Base-by-base conservation (phyloP, 768 basidiomycete genomes). In the Suillus variegatus region DNA sequence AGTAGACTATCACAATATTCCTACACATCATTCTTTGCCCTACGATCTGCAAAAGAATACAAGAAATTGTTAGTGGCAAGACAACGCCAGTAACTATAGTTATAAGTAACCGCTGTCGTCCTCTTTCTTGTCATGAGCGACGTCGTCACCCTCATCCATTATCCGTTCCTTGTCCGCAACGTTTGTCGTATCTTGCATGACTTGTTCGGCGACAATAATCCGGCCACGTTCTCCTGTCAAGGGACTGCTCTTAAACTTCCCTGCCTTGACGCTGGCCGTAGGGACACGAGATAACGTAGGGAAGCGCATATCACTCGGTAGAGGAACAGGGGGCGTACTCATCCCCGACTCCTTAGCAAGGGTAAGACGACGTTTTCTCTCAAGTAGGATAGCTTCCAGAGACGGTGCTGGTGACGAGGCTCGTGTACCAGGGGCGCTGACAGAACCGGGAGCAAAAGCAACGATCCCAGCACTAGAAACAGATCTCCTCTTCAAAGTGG, bases 211-310 rank as follows among this genome's bases (percentile, higher is more conserved):
- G 41, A 84, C 79, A n/a, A 84, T 81, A 5, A 82, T 75, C 2
- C 82, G 82, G 9, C 68, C 72, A 52, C 79, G 73, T 60, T 82
- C 82, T 32, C 83, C 82, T 25, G 79, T 84, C 40, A 90, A 77
- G 40, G 89, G 90, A 71, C 85, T 91, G 71, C 90, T 92, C 85
- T 92, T 92, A 77, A 91, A 93, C 66, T 85, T 81, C 68, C 70
- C 71, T 28, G 86, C 87, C 71, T 87, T 89, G 61, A 68, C 62
- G 44, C 71, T 61, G 20, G 65, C 64, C 22, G 66, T 63, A 41
- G 62, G 44, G 51, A 68, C n/a, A 60, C 76, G 71, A 20, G 28
- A 9, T 52, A 63, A 12, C 1, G 44, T 25, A 1, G 67, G 40
- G 8, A 28, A 49, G 47, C 62, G 72, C 25, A 66, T 16, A 40